Evolutionary conservation across 2,329 filamentous ascomycete species (phyloP).

Genomic region (Trichoderma polysporum): DNA sequence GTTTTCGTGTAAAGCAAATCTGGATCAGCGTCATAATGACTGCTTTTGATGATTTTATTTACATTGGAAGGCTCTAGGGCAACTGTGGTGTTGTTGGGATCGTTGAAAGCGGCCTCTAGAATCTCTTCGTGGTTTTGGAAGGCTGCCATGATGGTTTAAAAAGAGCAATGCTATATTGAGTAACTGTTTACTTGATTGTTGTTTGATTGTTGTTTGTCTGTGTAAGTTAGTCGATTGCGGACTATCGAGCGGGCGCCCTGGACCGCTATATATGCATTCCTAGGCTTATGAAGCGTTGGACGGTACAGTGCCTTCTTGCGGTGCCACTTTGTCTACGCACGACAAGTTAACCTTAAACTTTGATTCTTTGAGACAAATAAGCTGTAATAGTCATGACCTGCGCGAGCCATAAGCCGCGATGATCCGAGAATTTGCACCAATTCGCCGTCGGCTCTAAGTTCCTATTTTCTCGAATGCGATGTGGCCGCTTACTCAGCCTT

Average conservation of each 20-base stretch:
- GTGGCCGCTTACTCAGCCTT: background rate
- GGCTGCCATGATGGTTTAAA: background rate
- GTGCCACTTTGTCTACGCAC: background rate
- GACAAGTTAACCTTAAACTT: background rate
- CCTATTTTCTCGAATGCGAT: background rate
- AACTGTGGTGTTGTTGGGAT: constrained; percentile 22
- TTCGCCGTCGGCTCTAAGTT: background rate
- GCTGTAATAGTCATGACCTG: background rate
- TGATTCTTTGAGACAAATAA: background rate
- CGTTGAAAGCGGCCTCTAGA: constrained; percentile 17
- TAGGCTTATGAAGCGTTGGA: background rate
- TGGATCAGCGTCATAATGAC: constrained; percentile 22
- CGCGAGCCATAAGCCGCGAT: background rate
- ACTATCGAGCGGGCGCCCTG: background rate
- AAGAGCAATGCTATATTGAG: background rate
- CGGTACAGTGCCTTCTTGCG: background rate
- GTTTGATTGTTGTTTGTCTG: background rate
- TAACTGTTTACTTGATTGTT: background rate
- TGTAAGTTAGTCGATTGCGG: background rate
- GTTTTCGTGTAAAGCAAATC: constrained; percentile 24
- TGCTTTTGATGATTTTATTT: constrained; percentile 21
- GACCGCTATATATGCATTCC: background rate
- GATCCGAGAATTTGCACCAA: background rate
- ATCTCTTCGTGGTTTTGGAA: constrained; percentile 20
- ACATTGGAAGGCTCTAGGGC: constrained; percentile 19